Base-by-base conservation (phyloP, 306 rosid genomes). In the Acacia crassicarpa region DNA sequence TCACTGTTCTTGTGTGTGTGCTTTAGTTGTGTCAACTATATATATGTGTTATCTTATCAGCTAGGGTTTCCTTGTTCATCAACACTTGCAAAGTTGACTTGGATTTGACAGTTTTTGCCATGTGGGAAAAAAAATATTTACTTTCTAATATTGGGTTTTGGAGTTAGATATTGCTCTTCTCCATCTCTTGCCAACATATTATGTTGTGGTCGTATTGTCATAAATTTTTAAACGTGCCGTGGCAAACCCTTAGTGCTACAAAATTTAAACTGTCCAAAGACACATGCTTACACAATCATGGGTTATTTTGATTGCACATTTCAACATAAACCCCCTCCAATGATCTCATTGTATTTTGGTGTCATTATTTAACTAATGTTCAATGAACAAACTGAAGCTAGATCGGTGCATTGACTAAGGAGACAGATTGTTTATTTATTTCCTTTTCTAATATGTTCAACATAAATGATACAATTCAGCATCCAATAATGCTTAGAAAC, bases 61-160 rank as follows among this genome's bases (percentile, higher is more conserved):
- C 73, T 63, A 54, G 38, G 33, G 14, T 32, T 53, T 51, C 56
- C 41, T 46, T 84, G 75, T 38, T 72, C 10, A 67, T 72, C 20
- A 81, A 82, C 46, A 59, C 44, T 77, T 30, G 81, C 76, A 69
- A 75, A 87, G 88, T 87, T 87, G 90, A 87, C 90, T 77, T 82
- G 9, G 85, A 88, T 85, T 68, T 88, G 88, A 85, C 91, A 81
- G 58, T 54, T 75, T 44, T 75, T 84, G 84, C 77, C 87, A 74
- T 81, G 86, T 84, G 82, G 62, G 43, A 63, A 54, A 53, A 54
- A 43, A 0, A 62, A 75, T 74, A 53, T 43, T 41, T 35, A 35
- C 56, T 61, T 61, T 61, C 20, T 17, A 46, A 69, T 30, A 30
- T 40, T 11, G 65, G 68, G 35, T 6, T 27, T 10, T 27, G 78